Base-by-base conservation (phyloP, 129 eudicot genomes). In the Kitagawia praeruptora region DNA sequence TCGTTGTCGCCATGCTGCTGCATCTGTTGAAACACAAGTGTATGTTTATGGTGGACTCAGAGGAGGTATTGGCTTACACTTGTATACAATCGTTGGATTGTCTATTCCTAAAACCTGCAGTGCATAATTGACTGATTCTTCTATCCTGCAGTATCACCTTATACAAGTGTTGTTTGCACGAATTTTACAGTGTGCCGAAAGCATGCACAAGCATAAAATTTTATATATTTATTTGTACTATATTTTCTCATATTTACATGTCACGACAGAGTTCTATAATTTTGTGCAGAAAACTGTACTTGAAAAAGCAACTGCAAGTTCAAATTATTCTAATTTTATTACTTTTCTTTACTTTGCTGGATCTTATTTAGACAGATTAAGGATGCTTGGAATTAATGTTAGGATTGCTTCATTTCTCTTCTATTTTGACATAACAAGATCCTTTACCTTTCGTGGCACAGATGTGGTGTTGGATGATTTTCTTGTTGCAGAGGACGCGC, bases 1-100 rank as follows among this genome's bases (percentile, higher is more conserved):
- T 40, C 92, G 99, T 8, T 95, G 99, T 77, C 92, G 99, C 6
- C 99, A 95, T 84, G 99, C 99, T 47, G 97, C 99, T 84, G 90
- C 99, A 67, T 90, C 99, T 75, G 91, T 95, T 79, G 99, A 93
- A 76, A 87, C 84, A 70, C 93, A 93, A 49, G 81, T 95, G 81
- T 95, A 90, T 83, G 78, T 90, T 70, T 86, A 95, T 83, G 99
- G 99, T 81, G 99, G 99, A 81, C 92, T 95, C 69, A 92, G 86
- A 85, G 99, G 99, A 81, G 99, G 99, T 92, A 86, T 82, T 76
- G 75, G 42, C 72, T 13, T 34, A 67, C 73, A 15, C 39, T 70
- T 69, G 67, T 49, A 53, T 82, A 10, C 61, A 80, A 10, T 63
- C 47, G 23, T 77, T 46, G 67, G 47, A 63, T 63, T 63, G 21